Evolutionary conservation across 768 basidiomycete species (phyloP).

Genomic region (Boletus sp.): DNA sequence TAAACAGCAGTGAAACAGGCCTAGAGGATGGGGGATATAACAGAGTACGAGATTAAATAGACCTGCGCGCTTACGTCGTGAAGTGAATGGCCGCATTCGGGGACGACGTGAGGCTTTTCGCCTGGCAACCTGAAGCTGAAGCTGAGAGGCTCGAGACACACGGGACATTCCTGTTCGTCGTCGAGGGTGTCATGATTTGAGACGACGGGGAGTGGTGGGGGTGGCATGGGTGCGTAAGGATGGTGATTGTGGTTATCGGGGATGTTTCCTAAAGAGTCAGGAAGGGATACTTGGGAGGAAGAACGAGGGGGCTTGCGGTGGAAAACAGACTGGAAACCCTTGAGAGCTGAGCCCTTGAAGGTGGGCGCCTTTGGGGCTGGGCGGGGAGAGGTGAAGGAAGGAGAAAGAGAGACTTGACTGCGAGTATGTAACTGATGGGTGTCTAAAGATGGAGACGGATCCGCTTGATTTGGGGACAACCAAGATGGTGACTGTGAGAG

Average conservation of each 20-base stretch:
- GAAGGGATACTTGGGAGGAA: conserved; percentile 49
- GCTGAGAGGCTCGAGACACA: conserved; percentile 92
- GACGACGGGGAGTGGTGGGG: conserved; percentile 70
- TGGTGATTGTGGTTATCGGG: conserved; percentile 39
- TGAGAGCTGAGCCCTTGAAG: conserved; percentile 36
- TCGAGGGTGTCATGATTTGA: conserved; percentile 59
- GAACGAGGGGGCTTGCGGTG: conserved; percentile 41
- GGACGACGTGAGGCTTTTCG: conserved; percentile 96
- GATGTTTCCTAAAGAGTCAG: conserved; percentile 38
- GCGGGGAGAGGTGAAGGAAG: conserved; percentile 40
- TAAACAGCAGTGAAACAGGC: conserved; percentile 98
- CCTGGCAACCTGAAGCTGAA: conserved; percentile 91
- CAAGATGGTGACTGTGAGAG: conserved; percentile 30
- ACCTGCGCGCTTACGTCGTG: conserved; percentile 61
- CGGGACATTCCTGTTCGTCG: conserved; percentile 90
- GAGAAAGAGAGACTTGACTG: conserved; percentile 38
- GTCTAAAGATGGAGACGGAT: conserved; percentile 35
- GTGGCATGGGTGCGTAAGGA: conserved; percentile 58
- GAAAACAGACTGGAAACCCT: conserved; percentile 53
- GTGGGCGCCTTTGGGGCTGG: conserved; percentile 26
- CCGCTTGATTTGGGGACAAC: conserved; percentile 37
- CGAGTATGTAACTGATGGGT: conserved; percentile 18
- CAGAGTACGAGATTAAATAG: neutral
- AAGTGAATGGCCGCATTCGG: conserved; percentile 96
- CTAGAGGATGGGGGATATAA: conserved; percentile 36